Evolutionary conservation across 2,329 filamentous ascomycete genomes (phyloP), one percentile per base, ranked within the genome.

Genomic region (Allantophomopsis lycopodina): DNA sequence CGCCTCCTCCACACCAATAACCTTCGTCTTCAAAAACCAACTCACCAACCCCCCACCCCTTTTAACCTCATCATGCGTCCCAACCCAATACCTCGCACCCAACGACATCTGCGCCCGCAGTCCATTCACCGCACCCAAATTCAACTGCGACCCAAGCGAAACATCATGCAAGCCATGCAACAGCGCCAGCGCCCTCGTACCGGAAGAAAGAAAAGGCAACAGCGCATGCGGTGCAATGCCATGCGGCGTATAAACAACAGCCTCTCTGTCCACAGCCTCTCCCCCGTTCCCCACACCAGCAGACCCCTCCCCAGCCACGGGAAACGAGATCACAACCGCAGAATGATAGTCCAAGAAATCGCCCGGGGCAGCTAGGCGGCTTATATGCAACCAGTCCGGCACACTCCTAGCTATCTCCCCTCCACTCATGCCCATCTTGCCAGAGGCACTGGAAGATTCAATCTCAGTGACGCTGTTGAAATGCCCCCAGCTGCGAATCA

Each of bases 131-230:
- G 68, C 76, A 2, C 77, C 77, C 13, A 80, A 64, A 44, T 81
- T 82, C 28, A 79, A 58, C 53, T 79, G 75, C 50, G 72, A 68
- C 3, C 37, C 37, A 18, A 55, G 49, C 51, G 56, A 54, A 5
- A 81, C 68, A 47, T 79, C 73, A 48, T 80, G 71, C 7, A 82
- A 57, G 0, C 77, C 76, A 53, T 82, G 78, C 7, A 82, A 56
- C 37, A 83, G 64, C 0, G 72, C 75, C 0, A 80, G 61, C 0
- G 68, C 68, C 2, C 60, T 53, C 21, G 81, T 55, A 0, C 61
- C 55, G 0, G 70, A 70, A 1, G 57, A 51, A 0, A 55, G 54
- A 7, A 79, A 51, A 0, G 62, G 56, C 0, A 51, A 46, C 4
- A 79, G 56, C 15, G 69, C 65, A 0, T 57, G 45, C 13, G 63